Base-by-base conservation (phyloP, 164 flowering plant species). In the Macadamia integrifolia region DNA sequence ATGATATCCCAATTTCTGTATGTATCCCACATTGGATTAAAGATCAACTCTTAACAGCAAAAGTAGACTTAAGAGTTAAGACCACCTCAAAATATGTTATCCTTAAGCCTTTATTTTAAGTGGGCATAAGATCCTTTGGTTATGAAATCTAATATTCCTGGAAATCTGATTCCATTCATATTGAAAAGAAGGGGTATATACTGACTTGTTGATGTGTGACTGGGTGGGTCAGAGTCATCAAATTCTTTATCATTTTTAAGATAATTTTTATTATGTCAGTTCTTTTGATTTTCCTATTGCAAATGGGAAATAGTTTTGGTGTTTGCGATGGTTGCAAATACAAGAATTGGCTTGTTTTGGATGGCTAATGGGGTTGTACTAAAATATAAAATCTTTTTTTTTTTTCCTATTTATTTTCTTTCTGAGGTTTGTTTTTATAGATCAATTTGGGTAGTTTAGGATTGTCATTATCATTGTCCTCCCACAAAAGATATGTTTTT, bases 281-380 rank as follows among this genome's bases (percentile, higher is more conserved):
- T 71, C 62, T 40, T 23, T 23, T 66, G 67, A 66, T 59, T 65
- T 9, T 44, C 9, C 35, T 66, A 40, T 61, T 48, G 72, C 23
- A 23, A 23, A 69, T 61, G 65, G 66, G 70, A 66, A 46, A 52
- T 46, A 46, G 50, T 7, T 70, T 71, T 80, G 79, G 76, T 74
- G 58, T 58, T 65, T 58, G 61, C 73, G 77, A 76, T 56, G 61
- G 69, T 44, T 53, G 57, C 74, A 76, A 61, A 67, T 10, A 29
- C 56, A 53, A 3, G 67, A 62, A 70, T 72, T 76, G 71, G 74
- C 42, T 71, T 70, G 71, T 72, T 68, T 73, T 71, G 63, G 48
- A 50, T 23, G 12, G 50, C 11, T 50, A 2, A 15, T 12, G 13
- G 13, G 13, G 64, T n/a, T n/a, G 23, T 23, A 23, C 23, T 23